A percentile compares a stretch with the other conserved stretches of the same genome.
These are phyloP conservation scores for Acanthochlamys bracteata DNA, from an alignment of 106 monocot species.

Conservation along the genomic window DNA sequence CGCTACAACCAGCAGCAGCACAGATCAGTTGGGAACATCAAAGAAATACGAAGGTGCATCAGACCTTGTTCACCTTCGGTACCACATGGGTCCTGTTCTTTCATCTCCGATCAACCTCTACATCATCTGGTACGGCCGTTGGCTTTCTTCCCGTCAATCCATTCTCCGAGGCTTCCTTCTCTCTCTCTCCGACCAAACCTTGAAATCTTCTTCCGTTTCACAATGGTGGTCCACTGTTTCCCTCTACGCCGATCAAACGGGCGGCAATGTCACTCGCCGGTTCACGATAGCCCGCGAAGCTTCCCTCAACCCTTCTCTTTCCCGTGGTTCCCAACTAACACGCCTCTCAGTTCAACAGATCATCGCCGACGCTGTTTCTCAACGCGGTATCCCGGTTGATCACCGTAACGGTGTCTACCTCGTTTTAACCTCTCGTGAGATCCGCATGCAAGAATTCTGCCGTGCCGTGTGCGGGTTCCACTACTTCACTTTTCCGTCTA, in stretches of 20 bases:
- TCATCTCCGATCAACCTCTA: slow-evolving; percentile 59
- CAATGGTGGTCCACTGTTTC: slow-evolving; percentile 68
- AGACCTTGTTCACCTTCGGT: slow-evolving; percentile 45
- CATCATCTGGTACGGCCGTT: slow-evolving; percentile 74
- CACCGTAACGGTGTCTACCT: slow-evolving; percentile 62
- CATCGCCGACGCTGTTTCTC: slow-evolving; percentile 36
- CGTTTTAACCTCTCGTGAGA: slow-evolving; percentile 41
- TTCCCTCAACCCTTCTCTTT: slow-evolving; percentile 4
- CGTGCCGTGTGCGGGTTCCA: slow-evolving; percentile 64
- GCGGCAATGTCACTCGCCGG: slow-evolving; percentile 49
- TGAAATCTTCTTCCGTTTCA: slow-evolving; percentile 33
- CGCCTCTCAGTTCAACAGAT: slow-evolving; percentile 53
- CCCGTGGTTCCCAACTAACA: slow-evolving; percentile 38
- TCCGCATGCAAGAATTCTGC: slow-evolving; percentile 62
- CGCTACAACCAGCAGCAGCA: neutral
- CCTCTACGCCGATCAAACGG: slow-evolving; percentile 72
- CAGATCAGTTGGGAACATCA: slow-evolving; percentile 13
- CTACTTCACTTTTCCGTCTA: slow-evolving; percentile 78
- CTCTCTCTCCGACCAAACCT: neutral
- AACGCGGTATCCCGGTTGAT: slow-evolving; percentile 33
- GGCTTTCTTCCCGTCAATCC: slow-evolving; percentile 26
- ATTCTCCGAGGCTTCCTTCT: neutral
- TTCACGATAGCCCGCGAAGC: slow-evolving; percentile 37
- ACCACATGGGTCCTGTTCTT: slow-evolving; percentile 85
- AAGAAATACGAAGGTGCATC: slow-evolving; percentile 59